Base-by-base conservation (phyloP, 2,329 filamentous ascomycete species). In the Dothideomycetes sp. region DNA sequence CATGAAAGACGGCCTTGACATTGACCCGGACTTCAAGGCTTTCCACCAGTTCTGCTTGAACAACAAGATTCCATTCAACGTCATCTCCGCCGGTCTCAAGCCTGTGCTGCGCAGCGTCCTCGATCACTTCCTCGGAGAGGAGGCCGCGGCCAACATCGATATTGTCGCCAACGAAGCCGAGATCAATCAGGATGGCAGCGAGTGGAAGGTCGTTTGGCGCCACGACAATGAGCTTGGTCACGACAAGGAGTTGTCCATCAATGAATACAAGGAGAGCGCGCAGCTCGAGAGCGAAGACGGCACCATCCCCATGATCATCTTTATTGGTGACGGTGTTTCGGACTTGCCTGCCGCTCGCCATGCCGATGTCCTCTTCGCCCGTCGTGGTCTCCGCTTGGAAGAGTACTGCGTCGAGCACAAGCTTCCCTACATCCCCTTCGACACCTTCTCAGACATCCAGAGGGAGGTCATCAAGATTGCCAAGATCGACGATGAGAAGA, bases 281-380 rank as follows among this genome's bases (percentile, higher is more conserved):
- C 64, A 71, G 46, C 57, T 74, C 4, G 62, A 69, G 33, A 71
- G 69, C 45, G 71, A 74, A 12, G 73, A 80, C 44, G 76, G 73
- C 41, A 74, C 74, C 2, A 70, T 81, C 33, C 78, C 78, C 1
- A 63, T 82, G 37, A 79, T 82, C 49, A 64, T 82, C 38, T 83
- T 82, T 61, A 80, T 82, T 49, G 78, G 79, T 34, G 79, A 82
- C 52, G 79, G 78, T 16, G 76, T 82, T 5, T 80, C 75, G 0
- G 79, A 82, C 52, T 66, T 82, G 1, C 70, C 79, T 0, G 78
- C 78, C 3, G 78, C 79, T 1, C 66, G 76, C 20, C 70, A 82
- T 53, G 76, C 78, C 1, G 79, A 82, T 52, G 74, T 82, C 0
- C 69, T 83, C 9, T 82, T 82, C 52, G 78, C 79, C 0, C 70